Percentiles rank a stretch among this genome's conserved stretches.
Evolutionary conservation across 352 stramenopile genomes (phyloP).

Genomic region (Aphanomyces euteiches): DNA sequence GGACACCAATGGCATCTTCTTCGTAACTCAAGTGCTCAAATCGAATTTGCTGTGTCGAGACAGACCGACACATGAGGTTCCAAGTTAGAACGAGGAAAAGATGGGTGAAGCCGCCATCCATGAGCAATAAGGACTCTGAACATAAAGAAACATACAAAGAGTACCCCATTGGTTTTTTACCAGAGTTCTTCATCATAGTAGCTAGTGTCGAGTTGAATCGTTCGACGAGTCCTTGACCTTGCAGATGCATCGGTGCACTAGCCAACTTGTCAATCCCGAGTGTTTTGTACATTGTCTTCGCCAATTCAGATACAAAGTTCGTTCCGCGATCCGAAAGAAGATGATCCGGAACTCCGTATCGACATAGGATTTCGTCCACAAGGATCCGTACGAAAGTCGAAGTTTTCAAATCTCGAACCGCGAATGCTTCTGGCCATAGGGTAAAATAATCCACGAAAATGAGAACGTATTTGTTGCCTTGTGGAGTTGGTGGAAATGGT

Average conservation of each 20-base stretch:
- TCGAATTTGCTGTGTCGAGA: too few species aligned
- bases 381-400: neutral
- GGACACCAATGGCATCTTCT: too few species aligned
- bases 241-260: neutral
- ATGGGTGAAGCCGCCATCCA: too few species aligned
- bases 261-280: neutral
- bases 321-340: neutral
- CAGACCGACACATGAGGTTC: too few species aligned
- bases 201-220: neutral
- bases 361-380: neutral
- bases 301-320: neutral
- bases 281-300: neutral
- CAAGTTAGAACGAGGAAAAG: too few species aligned
- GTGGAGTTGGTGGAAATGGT: neutral
- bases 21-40: too few species aligned
- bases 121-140: too few species aligned
- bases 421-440: neutral
- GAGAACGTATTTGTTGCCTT: neutral
- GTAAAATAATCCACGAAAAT: neutral
- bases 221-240: neutral
- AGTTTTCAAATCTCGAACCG: neutral
- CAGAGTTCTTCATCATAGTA: neutral
- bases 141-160: too few species aligned
- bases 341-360: neutral
- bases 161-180: too few species aligned